Base-by-base conservation (phyloP, 202 grass and related monocot genomes). In the Eragrostis tef region DNA sequence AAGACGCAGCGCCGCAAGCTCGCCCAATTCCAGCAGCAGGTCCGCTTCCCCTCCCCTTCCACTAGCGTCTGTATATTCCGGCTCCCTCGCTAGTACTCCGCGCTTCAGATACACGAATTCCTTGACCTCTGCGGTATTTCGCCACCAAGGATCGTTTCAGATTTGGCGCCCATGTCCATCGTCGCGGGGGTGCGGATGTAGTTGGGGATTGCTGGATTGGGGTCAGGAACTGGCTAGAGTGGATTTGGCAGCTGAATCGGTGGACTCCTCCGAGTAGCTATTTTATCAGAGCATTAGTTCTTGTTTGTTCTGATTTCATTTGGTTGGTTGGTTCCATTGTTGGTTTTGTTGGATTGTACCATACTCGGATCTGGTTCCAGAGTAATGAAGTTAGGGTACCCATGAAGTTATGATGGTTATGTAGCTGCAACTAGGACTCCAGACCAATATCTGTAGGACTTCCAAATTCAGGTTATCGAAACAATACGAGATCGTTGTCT, bases 1-100 rank as follows among this genome's bases (percentile, higher is more conserved):
- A 98, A 90, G 81, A 98, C 96, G 46, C 92, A 95, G 85, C 96
- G 96, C 71, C 90, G 92, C 59, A 98, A 98, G 85, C 96, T 98
- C 73, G 96, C 88, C 8, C 89, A 88, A 81, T 93, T 91, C 87
- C 96, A 99, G 89, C 96, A 90, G 82, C 89, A 93, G 96, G 93
- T 93, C 22, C 54, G 57, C 50, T 9, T 7, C 50, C 24, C 49
- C 43, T 6, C 6, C 9, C 11, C 6, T 1, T 27, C 45, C 73
- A 27, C 62, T 51, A 62, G 42, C 42, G 29, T 31, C 24, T 20
- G 20, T n/a, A 48, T 83, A 24, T 46, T 53, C 54, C 43, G 0
- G 41, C 71, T 15, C 25, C 31, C 14, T 6, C 46, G 62, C 50
- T n/a, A 39, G 56, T 49, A 9, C 6, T 47, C 6, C 22, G 3